Evolutionary conservation across 2,329 filamentous ascomycete genomes (phyloP).

Genomic region (Fusarium humuli): DNA sequence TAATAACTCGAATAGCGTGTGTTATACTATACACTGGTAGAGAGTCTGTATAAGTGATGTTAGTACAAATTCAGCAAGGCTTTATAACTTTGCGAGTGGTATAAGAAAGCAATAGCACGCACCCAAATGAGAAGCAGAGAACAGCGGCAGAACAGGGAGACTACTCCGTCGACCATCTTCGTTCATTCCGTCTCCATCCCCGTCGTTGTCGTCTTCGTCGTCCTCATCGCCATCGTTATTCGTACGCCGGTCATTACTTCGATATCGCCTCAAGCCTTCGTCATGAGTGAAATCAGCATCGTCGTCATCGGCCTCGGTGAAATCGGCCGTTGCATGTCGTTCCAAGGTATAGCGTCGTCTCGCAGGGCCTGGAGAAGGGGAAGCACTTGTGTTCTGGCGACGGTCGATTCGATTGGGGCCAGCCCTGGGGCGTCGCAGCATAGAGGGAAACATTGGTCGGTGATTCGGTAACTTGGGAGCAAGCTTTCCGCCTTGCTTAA

Average conservation of each 20-base stretch:
- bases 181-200: slow-evolving; percentile 57
- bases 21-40: slow-evolving; percentile 91
- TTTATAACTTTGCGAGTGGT: not conserved
- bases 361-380: slow-evolving; percentile 49
- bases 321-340: slow-evolving; percentile 71
- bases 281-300: slow-evolving; percentile 57
- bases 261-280: slow-evolving; percentile 46
- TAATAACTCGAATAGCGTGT: slow-evolving; percentile 86
- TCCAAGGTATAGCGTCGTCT: slow-evolving; percentile 46
- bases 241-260: slow-evolving; percentile 40
- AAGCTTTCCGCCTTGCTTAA: slow-evolving; percentile 46
- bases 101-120: slow-evolving; percentile 32
- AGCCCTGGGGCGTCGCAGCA: slow-evolving; percentile 51
- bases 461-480: slow-evolving; percentile 24
- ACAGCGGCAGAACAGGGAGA: slow-evolving; percentile 74
- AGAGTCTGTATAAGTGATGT: slow-evolving; percentile 68
- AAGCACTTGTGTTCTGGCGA: slow-evolving; percentile 46
- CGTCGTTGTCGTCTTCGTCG: slow-evolving; percentile 58
- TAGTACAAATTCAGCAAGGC: slow-evolving; percentile 6
- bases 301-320: slow-evolving; percentile 72
- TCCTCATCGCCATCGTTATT: slow-evolving; percentile 60
- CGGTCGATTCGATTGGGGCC: slow-evolving; percentile 50
- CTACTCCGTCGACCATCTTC: slow-evolving; percentile 44
- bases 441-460: slow-evolving; percentile 54
- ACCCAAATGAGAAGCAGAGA: slow-evolving; percentile 83